Conservation (phyloP, 805 yeast genomes). For the Pichia paraexigua region DNA sequence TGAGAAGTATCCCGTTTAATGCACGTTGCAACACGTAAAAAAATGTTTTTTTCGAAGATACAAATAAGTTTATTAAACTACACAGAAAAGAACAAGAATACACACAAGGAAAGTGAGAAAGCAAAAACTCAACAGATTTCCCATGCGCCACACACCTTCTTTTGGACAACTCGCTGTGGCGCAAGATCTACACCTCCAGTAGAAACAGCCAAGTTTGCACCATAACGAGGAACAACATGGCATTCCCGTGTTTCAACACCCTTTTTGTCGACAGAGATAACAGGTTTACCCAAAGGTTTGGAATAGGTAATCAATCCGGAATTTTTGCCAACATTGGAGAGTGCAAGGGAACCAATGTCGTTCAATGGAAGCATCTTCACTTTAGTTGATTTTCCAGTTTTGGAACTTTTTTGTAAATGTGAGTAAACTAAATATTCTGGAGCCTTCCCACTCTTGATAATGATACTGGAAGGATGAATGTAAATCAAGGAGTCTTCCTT, state of each 20-base stretch:
- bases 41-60: too few relatives aligned
- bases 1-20: neutral
- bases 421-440: conserved; percentile 75
- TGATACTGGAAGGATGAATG: conserved; percentile 71
- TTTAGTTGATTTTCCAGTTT: conserved; percentile 32
- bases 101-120: neutral
- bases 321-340: conserved; percentile 67
- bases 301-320: conserved; percentile 76
- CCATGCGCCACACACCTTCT: conserved; percentile 66
- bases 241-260: conserved; percentile 67
- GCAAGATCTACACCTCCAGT: conserved; percentile 94
- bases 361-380: conserved; percentile 70
- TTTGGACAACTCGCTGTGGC: conserved; percentile 66
- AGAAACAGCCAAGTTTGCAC: conserved; percentile 58
- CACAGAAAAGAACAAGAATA: neutral
- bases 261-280: conserved; percentile 82
- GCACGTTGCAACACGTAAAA: neutral
- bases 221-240: conserved; percentile 85
- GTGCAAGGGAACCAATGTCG: conserved; percentile 64
- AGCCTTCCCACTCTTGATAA: conserved; percentile 49
- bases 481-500: conserved; percentile 52
- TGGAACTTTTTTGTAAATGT: conserved; percentile 47
- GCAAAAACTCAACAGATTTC: conserved; percentile 15
- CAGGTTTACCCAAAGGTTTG: conserved; percentile 86
- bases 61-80: neutral